Percentiles rank a stretch among this genome's conserved stretches.
phyloP scores from a whole-genome alignment of 768 basidiomycete species.

The Steccherinum ochraceum region DNA sequence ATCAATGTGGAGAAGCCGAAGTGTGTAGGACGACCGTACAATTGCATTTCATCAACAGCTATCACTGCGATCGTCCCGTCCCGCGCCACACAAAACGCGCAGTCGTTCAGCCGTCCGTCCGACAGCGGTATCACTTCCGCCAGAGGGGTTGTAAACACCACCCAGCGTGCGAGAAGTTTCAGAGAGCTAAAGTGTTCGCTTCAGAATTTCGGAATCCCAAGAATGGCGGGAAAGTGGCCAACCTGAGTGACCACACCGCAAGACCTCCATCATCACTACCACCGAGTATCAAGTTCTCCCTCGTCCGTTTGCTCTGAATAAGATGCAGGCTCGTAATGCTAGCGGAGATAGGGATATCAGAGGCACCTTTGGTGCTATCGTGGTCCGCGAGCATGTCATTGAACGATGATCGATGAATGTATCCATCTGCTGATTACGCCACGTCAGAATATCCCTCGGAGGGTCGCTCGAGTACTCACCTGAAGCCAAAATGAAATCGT shows the following conservation, averaged over 20 bases:
- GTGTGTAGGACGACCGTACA: conserved; percentile 43
- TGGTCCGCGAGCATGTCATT: conserved; percentile 10
- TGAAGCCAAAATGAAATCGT: conserved; percentile 52
- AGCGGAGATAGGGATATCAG: conserved; percentile 42
- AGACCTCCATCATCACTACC: conserved; percentile 78
- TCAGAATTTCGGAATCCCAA: not conserved
- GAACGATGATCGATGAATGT: conserved; percentile 22
- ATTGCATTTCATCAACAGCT: conserved; percentile 63
- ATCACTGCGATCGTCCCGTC: conserved; percentile 87
- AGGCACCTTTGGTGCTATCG: conserved; percentile 28
- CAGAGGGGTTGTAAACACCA: conserved; percentile 64
- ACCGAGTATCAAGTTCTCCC: conserved; percentile 60
- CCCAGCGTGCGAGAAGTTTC: conserved; percentile 64
- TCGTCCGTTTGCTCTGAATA: conserved; percentile 51
- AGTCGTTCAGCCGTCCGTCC: conserved; percentile 55
- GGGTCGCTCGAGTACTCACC: not conserved
- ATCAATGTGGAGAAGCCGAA: not conserved
- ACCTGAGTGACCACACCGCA: conserved; percentile 68
- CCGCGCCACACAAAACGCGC: conserved; percentile 61
- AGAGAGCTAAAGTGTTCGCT: conserved; percentile 40
- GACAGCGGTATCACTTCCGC: conserved; percentile 49
- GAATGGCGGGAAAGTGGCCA: no score
- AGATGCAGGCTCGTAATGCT: conserved; percentile 44
- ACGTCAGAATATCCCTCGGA: not conserved
- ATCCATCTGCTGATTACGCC: conserved; percentile 22